Evolutionary conservation across 2,329 filamentous ascomycete genomes (phyloP).

Genomic region (Penicillium sp.): DNA sequence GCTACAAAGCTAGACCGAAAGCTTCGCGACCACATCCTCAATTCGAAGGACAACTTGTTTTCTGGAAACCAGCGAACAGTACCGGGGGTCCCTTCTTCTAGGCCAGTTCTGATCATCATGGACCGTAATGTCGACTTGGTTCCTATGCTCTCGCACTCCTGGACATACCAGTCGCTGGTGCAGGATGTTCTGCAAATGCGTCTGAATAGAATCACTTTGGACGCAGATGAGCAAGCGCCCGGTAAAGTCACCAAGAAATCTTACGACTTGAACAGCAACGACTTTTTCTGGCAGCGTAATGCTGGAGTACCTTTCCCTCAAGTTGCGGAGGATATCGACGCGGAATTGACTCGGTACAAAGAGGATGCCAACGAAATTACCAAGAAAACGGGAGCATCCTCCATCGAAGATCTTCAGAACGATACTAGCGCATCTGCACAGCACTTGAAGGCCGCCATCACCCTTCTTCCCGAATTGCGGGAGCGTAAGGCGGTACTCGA

Average conservation of each 20-base stretch:
- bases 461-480: constrained; percentile 79
- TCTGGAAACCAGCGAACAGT: constrained; percentile 59
- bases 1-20: constrained; percentile 91
- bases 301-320: constrained; percentile 86
- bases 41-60: constrained; percentile 97
- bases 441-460: constrained; percentile 93
- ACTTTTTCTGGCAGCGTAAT: constrained; percentile 97
- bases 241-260: constrained; percentile 74
- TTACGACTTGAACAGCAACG: constrained; percentile 81
- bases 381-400: constrained; percentile 87
- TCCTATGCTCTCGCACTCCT: constrained; percentile 97
- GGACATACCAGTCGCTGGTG: constrained; percentile 82
- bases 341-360: constrained; percentile 88
- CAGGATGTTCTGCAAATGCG: constrained; percentile 72
- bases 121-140: constrained; percentile 94
- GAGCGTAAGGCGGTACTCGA: constrained; percentile 90
- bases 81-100: constrained; percentile 60
- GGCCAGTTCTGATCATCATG: constrained; percentile 86
- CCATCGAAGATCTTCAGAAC: constrained; percentile 85
- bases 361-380: constrained; percentile 92
- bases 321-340: constrained; percentile 92
- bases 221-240: constrained; percentile 70
- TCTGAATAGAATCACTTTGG: constrained; percentile 90
- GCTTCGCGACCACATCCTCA: constrained; percentile 89
- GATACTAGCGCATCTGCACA: constrained; percentile 85